Evolutionary conservation across 345 rosid species (phyloP), one percentile per base, ranked within the genome.

Genomic region (Eucalyptus cloeziana): DNA sequence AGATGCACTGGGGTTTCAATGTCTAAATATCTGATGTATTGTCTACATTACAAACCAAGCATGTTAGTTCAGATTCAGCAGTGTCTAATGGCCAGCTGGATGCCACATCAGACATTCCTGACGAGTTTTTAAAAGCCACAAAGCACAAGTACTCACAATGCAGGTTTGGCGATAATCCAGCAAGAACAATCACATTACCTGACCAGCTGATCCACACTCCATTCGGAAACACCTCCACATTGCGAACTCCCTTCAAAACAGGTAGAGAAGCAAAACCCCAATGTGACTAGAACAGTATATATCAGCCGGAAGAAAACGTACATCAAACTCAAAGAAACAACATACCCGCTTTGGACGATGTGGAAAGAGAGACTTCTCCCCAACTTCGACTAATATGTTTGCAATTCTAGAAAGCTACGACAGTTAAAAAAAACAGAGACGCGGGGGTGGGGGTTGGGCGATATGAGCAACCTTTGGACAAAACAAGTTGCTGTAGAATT

Each of bases 151-250:
- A 69, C 44, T 17, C 7, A 69, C 3, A 37, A 71, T 71, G 83
- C 83, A 10, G 45, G 83, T 37, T 71, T 71, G 83, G 83, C 21
- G 31, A 88, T 14, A 37, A 43, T 25, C n/a, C 25, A 31, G 31
- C 56, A 71, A 24, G 58, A n/a, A 33, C 21, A 87, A 49, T 27
- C 62, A n/a, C 49, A 43, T 71, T 88, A 93, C 94, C 92, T 88
- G 93, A 58, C 93, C 95, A 54, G 93, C 92, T 93, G 92, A 94
- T 89, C 94, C 94, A 89, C 94, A 94, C 81, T 54, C 43, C 81
- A 87, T 79, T n/a, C 80, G 86, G 67, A 89, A 94, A 89, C 93
- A 94, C 88, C 95, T 91, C 95, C 95, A 92, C 94, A 92, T 87
- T 49, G 94, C 94, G 50, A 92, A 91, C 85, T 92, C 93, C 86